Percentiles rank a stretch among this genome's conserved stretches.
Evolutionary conservation across 176 grass and related monocot genomes (phyloP).

Genomic region (Pontederia paniculata): DNA sequence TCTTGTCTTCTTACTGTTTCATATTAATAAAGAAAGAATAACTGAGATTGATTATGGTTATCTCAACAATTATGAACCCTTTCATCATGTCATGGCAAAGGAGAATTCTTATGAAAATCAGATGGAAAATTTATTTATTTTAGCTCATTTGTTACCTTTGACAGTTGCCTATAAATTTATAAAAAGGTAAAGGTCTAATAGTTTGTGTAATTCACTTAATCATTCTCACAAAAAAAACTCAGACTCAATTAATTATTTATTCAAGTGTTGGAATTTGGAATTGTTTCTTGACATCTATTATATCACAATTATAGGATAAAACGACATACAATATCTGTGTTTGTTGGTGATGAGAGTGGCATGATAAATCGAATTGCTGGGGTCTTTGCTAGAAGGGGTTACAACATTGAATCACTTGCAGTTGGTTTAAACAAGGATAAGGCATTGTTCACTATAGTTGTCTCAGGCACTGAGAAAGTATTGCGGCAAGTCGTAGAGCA

Average conservation of each 20-base stretch:
- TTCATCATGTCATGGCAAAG: too few relatives aligned
- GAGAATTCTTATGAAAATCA: too few relatives aligned
- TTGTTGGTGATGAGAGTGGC: slow-evolving; percentile 73
- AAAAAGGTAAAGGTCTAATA: too few relatives aligned
- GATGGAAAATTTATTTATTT: too few relatives aligned
- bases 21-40: too few relatives aligned
- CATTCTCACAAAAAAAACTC: not conserved
- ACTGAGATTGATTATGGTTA: too few relatives aligned
- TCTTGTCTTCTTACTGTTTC: too few relatives aligned
- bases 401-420: slow-evolving; percentile 68
- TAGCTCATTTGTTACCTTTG: too few relatives aligned
- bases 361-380: slow-evolving; percentile 83
- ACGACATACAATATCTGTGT: slow-evolving; percentile 65
- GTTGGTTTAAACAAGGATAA: slow-evolving; percentile 72
- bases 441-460: slow-evolving; percentile 63
- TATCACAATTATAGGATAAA: slow-evolving; percentile 18
- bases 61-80: too few relatives aligned
- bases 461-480: slow-evolving; percentile 64
- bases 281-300: not conserved
- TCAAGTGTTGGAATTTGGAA: not conserved
- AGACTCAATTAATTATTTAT: not conserved
- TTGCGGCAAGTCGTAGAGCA: slow-evolving; percentile 53
- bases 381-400: slow-evolving; percentile 70
- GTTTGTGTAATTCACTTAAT: too few relatives aligned
- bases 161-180: too few relatives aligned